A percentile compares a stretch with the other conserved stretches of the same genome.
Evolutionary conservation across 768 basidiomycete species (phyloP).

Genomic region (Hemileccinum rubropunctum): DNA sequence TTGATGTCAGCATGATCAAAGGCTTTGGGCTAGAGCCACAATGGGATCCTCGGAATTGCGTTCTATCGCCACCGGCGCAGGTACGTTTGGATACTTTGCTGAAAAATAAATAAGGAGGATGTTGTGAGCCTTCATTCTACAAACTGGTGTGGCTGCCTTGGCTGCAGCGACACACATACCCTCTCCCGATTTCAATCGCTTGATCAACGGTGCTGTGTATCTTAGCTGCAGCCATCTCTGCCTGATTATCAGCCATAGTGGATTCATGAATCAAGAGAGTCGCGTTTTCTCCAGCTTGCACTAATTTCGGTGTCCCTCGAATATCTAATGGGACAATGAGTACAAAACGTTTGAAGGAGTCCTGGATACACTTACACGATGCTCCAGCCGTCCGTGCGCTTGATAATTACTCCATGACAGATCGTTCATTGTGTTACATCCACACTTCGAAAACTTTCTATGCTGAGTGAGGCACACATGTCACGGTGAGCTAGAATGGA

Average conservation of each 20-base stretch:
- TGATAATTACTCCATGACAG: slow-evolving; percentile 70
- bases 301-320: slow-evolving; percentile 84
- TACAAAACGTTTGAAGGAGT: neutral
- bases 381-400: slow-evolving; percentile 57
- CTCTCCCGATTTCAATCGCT: slow-evolving; percentile 73
- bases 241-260: slow-evolving; percentile 84
- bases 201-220: slow-evolving; percentile 90
- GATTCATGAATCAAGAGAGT: slow-evolving; percentile 94
- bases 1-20: slow-evolving; percentile 76
- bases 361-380: slow-evolving; percentile 31
- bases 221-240: slow-evolving; percentile 67
- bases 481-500: slow-evolving; percentile 39
- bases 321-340: slow-evolving; percentile 50
- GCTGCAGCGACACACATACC: slow-evolving; percentile 39
- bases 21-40: slow-evolving; percentile 72
- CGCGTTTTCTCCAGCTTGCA: slow-evolving; percentile 58
- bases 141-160: neutral
- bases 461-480: slow-evolving; percentile 52
- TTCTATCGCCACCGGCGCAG: slow-evolving; percentile 38
- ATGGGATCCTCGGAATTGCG: slow-evolving; percentile 36
- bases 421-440: slow-evolving; percentile 70
- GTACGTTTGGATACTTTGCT: slow-evolving; percentile 87
- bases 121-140: slow-evolving; percentile 81
- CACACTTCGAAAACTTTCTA: slow-evolving; percentile 63
- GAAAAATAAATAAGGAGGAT: slow-evolving; percentile 96